Base-by-base conservation (phyloP, 192 early-diverging fungal species). In the Mortierella hygrophila region DNA sequence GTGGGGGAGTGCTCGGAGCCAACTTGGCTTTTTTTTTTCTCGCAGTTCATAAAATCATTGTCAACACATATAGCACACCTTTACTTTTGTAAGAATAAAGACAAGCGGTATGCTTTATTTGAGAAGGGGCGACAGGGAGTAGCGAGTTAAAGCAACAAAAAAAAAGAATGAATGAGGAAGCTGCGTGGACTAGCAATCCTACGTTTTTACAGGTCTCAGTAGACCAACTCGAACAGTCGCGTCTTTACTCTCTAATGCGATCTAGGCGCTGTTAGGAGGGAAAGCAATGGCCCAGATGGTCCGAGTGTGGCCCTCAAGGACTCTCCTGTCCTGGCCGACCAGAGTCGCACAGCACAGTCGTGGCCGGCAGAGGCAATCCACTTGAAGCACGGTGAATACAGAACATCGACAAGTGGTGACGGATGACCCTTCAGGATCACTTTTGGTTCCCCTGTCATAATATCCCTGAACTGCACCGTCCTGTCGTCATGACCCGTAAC, bases 401-500 rank as follows among this genome's bases (percentile, higher is more conserved):
- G 6, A 7, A 72, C 21, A 0, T 20, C 40, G 15, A 1, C 3
- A 20, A 47, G 16, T 23, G 6, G 13, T 0, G 5, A 0, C 4
- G 9, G 29, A 72, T 72, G 71, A 47, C 71, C 71, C 8, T 21
- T 72, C 41, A 72, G 23, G 15, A 46, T 42, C n/a, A 42, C 38
- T n/a, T 42, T 42, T n/a, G 71, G 71, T 47, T 23, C 41, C 0
- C 71, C 71, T 1, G 71, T 72, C 37, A n/a, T 26, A 37, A 37
- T 42, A 7, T 72, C 71, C 71, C 40, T n/a, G 38, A 72, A 37
- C 71, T 42, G 71, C 4, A 72, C 71, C n/a, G 41, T 46, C 20
- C n/a, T n/a, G 11, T 29, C 23, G 3, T 46, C 16, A 46, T 42
- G 32, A 0, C 71, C 71, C 40, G 71, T n/a, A 23, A 42, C 71